Evolutionary conservation across 2,329 filamentous ascomycete genomes (phyloP), one percentile per base, ranked within the genome.

Genomic region (Dactylellina drechsleri): DNA sequence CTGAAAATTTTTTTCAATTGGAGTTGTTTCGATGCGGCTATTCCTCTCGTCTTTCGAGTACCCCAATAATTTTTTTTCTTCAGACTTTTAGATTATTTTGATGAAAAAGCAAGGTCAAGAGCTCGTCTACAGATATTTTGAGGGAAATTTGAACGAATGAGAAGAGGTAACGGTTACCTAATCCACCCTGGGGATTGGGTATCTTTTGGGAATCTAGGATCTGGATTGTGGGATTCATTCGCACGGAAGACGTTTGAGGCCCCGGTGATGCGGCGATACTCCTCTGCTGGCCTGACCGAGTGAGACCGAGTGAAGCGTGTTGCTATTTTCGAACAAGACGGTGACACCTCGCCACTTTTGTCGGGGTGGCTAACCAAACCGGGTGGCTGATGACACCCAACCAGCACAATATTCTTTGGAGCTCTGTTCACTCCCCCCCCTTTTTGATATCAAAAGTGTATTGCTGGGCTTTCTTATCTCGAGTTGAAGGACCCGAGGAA

Each of bases 181-280:
- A 18, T n/a, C n/a, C 15, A 16, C 31, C 31, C 31, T 10, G 31
- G 43, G 43, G 13, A 47, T 47, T 47, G 15, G 13, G 43, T n/a
- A 18, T 47, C 3, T 18, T 47, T 15, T 47, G 43, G 43, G 16
- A n/a, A 47, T 47, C 5, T 36, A 36, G 31, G 31, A 36, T 36
- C 31, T 8, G 13, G n/a, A n/a, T 23, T 12, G n/a, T 13, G 6
- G 40, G 40, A 50, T 5, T 18, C 18, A n/a, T 64, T 72, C 59
- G 67, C 67, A 65, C 36, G 15, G 67, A 72, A 36, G 45, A 60
- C 67, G 67, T 49, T 36, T 59, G 67, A 66, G 54, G 56, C 56
- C 41, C 68, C 68, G 68, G 68, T 59, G 68, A 73, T 57, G 68
- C 61, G 68, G 68, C 68, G 68, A 73, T 23, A 23, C 20, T 18